Evolutionary conservation across 1,139 yeast genomes (phyloP), one percentile per base, ranked within the genome.

Genomic region (Taphrina flavorubra): DNA sequence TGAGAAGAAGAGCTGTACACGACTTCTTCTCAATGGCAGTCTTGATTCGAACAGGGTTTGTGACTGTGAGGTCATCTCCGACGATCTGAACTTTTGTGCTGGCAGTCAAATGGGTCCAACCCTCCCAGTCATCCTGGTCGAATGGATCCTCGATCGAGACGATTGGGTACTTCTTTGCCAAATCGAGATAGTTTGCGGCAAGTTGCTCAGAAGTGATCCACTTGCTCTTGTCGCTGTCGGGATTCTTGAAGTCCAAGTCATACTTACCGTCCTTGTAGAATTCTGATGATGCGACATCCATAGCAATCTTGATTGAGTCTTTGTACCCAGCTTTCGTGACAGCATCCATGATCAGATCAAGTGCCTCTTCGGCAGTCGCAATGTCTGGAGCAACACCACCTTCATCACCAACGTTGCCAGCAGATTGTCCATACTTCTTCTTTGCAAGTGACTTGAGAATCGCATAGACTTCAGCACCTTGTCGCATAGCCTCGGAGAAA

Each of bases 361-460:
- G 85, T 76, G 97, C 97, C 85, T 92, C 97, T 81, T 86, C 90
- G 79, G 98, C 92, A 76, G 96, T 86, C 74, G 88, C 85, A 77
- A 92, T 87, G 82, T 90, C 90, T 81, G 98, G 98, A 77, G 97
- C 97, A 85, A 92, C 97, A 86, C 98, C 98, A 87, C 98, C 97
- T 86, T 92, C 97, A 83, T 92, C 98, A 87, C 98, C 98, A 79
- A 92, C 97, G 84, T 92, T 92, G 83, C 97, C 97, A 78, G 98
- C 98, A 73, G 96, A 88, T 79, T 89, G 88, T 80, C 98, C 98
- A 87, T 92, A 92, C 81, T 83, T 85, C 87, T 89, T 87, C 87
- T 90, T 90, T 81, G 97, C 88, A 77, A 89, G 84, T 74, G 92
- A 82, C 86, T 92, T 92, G 82, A 92, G 87, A 83, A 85, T 84